Conservation (phyloP, 1,284 basidiomycete genomes). For the Sanghuangporus weigelae region DNA sequence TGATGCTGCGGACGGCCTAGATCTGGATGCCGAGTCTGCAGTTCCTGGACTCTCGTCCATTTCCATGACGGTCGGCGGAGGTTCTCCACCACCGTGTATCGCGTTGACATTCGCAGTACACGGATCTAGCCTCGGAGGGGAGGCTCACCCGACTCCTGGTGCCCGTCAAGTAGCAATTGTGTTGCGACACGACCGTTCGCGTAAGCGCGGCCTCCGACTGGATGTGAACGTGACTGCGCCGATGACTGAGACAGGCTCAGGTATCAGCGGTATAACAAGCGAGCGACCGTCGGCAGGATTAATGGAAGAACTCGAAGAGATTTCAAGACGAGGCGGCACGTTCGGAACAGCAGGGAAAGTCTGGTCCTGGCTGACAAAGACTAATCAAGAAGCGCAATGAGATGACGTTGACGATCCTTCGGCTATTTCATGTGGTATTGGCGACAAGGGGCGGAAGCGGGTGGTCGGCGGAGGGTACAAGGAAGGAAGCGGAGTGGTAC, state of each 20-base stretch:
- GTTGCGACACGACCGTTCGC: conserved; percentile 12
- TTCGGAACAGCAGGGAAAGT: conserved; percentile 15
- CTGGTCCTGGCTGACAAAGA: conserved; percentile 12
- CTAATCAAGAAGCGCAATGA: not conserved
- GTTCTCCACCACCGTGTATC: conserved; percentile 4
- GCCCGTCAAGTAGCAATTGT: conserved; percentile 6
- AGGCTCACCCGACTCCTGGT: not conserved
- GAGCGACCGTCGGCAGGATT: not conserved
- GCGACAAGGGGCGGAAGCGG: not conserved
- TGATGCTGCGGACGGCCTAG: conserved; percentile 1
- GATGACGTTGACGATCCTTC: not conserved
- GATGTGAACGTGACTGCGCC: conserved; percentile 6
- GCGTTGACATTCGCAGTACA: conserved; percentile 3
- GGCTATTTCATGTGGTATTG: not conserved
- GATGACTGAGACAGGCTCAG: not conserved
- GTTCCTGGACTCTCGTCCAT: conserved; percentile 11
- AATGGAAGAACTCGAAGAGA: conserved; percentile 15
- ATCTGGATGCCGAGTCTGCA: conserved; percentile 3
- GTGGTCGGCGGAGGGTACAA: not conserved
- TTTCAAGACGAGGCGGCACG: conserved; percentile 12
- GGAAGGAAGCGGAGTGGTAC: not conserved
- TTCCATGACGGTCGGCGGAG: not conserved
- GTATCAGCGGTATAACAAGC: not conserved
- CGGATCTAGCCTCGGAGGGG: not conserved
- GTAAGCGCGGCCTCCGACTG: conserved; percentile 12